Evolutionary conservation across 306 rosid genomes (phyloP).

Genomic region (Pterocarpus santalinus): DNA sequence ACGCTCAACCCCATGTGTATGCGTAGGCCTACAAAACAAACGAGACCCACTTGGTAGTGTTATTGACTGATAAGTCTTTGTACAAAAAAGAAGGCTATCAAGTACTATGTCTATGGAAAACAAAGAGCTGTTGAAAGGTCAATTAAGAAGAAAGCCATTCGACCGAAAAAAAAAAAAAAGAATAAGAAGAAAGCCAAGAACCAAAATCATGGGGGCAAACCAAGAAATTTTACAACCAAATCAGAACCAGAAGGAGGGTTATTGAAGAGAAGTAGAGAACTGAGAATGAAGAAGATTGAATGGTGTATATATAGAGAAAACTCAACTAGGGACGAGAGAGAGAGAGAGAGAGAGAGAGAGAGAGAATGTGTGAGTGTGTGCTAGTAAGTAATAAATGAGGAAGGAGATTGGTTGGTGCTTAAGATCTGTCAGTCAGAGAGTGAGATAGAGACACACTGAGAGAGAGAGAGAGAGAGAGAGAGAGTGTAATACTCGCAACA

Average conservation of each 20-base stretch:
- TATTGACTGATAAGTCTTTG: conserved; percentile 21
- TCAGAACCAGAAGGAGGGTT: background rate
- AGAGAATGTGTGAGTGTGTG: background rate
- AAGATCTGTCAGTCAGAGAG: conserved; percentile 54
- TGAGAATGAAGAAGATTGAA: conserved; percentile 50
- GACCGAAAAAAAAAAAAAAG: background rate
- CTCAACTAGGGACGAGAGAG: conserved; percentile 4
- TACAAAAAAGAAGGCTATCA: conserved; percentile 12
- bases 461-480: conserved; percentile 31
- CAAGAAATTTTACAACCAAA: conserved; percentile 1
- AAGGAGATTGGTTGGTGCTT: conserved; percentile 59
- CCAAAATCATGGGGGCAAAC: background rate
- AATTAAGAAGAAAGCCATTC: no score
- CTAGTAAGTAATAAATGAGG: conserved; percentile 50
- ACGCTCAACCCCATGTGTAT: conserved; percentile 12
- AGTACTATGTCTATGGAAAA: background rate
- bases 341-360: background rate
- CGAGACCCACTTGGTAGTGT: conserved; percentile 40
- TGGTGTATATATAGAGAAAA: conserved; percentile 59
- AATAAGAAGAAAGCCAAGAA: background rate
- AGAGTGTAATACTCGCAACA: conserved; percentile 41
- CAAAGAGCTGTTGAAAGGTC: no score
- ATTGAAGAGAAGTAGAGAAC: conserved; percentile 39
- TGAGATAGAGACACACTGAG: conserved; percentile 30
- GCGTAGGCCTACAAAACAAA: conserved; percentile 37